Percentiles rank a stretch among this genome's conserved stretches.
Evolutionary conservation across 768 basidiomycete species (phyloP).

Genomic region (Tylopilus rubrobrunneus): DNA sequence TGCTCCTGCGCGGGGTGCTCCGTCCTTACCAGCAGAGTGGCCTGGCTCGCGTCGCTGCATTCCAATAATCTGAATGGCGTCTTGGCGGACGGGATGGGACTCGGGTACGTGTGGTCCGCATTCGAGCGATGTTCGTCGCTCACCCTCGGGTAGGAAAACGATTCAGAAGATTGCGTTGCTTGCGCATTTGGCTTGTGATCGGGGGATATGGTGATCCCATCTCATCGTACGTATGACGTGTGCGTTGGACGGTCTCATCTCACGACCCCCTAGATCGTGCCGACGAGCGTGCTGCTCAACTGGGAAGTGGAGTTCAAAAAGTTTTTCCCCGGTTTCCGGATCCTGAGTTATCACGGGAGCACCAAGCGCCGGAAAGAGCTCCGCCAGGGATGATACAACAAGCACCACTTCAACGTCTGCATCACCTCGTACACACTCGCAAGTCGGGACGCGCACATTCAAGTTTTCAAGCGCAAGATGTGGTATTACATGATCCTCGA

Average conservation of each 20-base stretch:
- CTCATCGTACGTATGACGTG: conserved; percentile 56
- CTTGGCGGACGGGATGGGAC: conserved; percentile 90
- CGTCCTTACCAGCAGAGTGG: conserved; percentile 94
- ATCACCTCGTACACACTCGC: conserved; percentile 93
- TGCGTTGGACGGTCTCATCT: neutral
- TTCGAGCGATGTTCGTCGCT: neutral
- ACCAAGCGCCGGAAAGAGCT: conserved; percentile 87
- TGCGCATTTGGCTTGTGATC: conserved; percentile 87
- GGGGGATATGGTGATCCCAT: conserved; percentile 91
- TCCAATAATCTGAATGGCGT: conserved; percentile 78
- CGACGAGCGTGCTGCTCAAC: conserved; percentile 90
- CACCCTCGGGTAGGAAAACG: conserved; percentile 62
- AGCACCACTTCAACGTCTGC: conserved; percentile 88
- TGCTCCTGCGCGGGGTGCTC: conserved; percentile 81
- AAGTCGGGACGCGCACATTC: conserved; percentile 81
- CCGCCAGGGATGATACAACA: conserved; percentile 87
- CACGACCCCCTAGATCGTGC: conserved; percentile 56
- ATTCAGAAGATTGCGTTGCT: conserved; percentile 94
- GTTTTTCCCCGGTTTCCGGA: conserved; percentile 87
- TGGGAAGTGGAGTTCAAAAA: conserved; percentile 99
- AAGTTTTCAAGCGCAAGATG: conserved; percentile 87
- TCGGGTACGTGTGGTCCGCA: conserved; percentile 58
- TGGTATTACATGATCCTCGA: conserved; percentile 98
- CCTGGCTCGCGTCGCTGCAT: conserved; percentile 87
- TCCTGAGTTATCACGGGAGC: conserved; percentile 86